These are phyloP conservation scores for Physaria fendleri DNA, from an alignment of 345 rosid species.

Conservation along the genomic window DNA sequence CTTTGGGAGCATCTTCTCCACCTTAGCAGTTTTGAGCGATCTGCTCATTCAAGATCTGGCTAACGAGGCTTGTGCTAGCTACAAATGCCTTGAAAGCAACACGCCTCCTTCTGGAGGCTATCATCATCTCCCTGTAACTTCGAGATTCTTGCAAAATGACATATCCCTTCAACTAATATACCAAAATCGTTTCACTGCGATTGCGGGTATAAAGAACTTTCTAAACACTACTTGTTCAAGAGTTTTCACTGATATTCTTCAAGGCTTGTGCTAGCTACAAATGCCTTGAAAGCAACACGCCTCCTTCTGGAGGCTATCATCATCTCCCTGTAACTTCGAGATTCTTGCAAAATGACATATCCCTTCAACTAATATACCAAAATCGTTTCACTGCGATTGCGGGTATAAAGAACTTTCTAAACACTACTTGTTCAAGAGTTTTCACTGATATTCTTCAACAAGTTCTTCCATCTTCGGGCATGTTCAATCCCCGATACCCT, in stretches of 20 bases:
- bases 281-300: background rate
- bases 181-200: slow-evolving; percentile 19
- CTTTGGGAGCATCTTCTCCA: slow-evolving; percentile 15
- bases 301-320: background rate
- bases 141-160: background rate
- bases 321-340: slow-evolving; percentile 20
- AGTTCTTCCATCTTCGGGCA: background rate
- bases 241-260: slow-evolving; percentile 30
- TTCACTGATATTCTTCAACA: slow-evolving; percentile 29
- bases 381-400: slow-evolving; percentile 20
- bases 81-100: slow-evolving; percentile 10
- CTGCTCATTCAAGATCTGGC: slow-evolving; percentile 12
- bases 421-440: slow-evolving; percentile 18
- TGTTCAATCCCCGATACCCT: background rate
- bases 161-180: slow-evolving; percentile 16
- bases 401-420: slow-evolving; percentile 30
- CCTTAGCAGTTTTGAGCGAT: slow-evolving; percentile 6
- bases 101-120: background rate
- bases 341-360: slow-evolving; percentile 6
- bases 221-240: slow-evolving; percentile 25
- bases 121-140: slow-evolving; percentile 20
- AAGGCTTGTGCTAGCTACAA: background rate
- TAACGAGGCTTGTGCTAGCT: slow-evolving; percentile 24
- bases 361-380: slow-evolving; percentile 7
- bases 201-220: slow-evolving; percentile 26